Base-by-base conservation (phyloP, 2,329 filamentous ascomycete genomes). In the Fusarium subtropicale region DNA sequence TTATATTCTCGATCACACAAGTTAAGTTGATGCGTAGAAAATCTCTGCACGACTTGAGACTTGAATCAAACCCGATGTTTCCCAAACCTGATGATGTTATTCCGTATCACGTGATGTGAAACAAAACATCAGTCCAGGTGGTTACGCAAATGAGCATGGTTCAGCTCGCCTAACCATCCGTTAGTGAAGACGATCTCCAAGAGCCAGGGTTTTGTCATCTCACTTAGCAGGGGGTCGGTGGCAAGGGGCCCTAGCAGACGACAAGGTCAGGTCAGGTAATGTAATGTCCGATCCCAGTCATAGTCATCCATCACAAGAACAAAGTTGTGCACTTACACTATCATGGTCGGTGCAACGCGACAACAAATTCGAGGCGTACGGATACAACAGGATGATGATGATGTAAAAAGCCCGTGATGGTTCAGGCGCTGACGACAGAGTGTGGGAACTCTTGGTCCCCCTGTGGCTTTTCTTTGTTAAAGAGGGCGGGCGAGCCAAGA, bases 111-210 rank as follows among this genome's bases (percentile, higher is more conserved):
- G 68, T 71, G 68, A 71, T 7, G 20, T 30, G 24, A 12, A 26
- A 34, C n/a, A 44, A 60, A 67, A 55, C 38, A 56, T 26, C 20
- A 28, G 26, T 15, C 13, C 16, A 26, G 33, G 48, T 39, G 34
- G 45, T 60, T 56, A 42, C 41, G 33, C 51, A 46, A 24, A 26
- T 22, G 33, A 22, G 46, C 54, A 70, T 56, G 57, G 57, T 41
- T 41, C 42, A 57, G 33, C 47, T 60, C 39, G 65, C 54, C 55
- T 64, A 56, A 64, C 20, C 41, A 39, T 54, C 45, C 52, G 65
- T 59, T 54, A 67, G 68, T 69, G 57, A 57, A 47, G 68, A 56
- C 46, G 63, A 65, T 66, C 61, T 55, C 39, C 33, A 65, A 36
- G 60, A 39, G 55, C 52, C 54, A 41, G 64, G 57, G 36, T 50